Evolutionary conservation across 805 yeast species (phyloP), one percentile per base, ranked within the genome.

Genomic region (Ogataea polymorpha): DNA sequence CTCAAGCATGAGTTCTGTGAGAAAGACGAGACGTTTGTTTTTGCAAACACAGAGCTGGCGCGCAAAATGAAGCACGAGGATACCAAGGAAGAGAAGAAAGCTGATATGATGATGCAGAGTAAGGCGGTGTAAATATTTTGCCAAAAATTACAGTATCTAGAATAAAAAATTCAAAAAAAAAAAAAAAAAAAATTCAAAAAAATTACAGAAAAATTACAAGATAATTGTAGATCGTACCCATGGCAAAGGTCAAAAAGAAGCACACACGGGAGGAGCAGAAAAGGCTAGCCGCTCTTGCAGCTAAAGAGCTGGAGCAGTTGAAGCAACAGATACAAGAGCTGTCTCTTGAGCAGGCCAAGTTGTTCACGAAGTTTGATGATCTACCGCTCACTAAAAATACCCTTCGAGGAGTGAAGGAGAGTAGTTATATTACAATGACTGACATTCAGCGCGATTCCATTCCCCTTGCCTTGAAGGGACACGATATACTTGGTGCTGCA

Each of bases 401-500:
- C 11, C 52, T 80, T 10, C 73, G 72, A 45, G 98, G 98, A 2
- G 65, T 93, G 29, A 79, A 75, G 45, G 86, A 79, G 40, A 73
- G 95, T n/a, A 83, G 87, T 38, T 93, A 83, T 60, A 71, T 85
- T 2, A 72, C 79, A 9, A 63, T 90, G 68, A 93, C 99, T 0
- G 96, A 86, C 31, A 86, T 93, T 43, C 99, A 93, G 56, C 77
- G 74, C 45, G 79, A 79, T 35, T 71, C 96, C 5, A 85, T 93
- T 20, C 85, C 95, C 0, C 65, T 74, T 11, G 79, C 93, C 1
- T 66, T 93, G 45, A 80, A 85, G 52, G 91, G 93, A 1, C 67
- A 73, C 23, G 97, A 89, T 66, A 61, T 90, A 2, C 70, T 90
- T 52, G 96, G 88, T 10, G 90, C 96, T 15, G 96, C 96, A 15